phyloP scores from a whole-genome alignment of 2,329 filamentous ascomycete species.

The Pestalotiopsis sp. region DNA sequence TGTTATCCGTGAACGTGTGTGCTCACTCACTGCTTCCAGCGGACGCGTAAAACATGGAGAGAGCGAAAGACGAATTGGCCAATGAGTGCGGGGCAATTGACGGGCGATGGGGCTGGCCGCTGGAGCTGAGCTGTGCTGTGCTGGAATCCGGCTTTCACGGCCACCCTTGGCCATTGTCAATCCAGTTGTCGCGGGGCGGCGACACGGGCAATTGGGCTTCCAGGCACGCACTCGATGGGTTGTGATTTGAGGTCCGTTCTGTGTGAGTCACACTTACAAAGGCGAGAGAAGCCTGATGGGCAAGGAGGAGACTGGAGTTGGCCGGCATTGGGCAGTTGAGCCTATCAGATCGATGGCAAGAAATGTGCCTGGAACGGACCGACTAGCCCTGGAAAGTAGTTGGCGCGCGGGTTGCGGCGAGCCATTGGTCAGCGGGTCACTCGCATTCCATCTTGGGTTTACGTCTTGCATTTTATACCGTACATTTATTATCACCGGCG shows the following conservation, averaged over 20 bases:
- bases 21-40: not conserved
- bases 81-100: slow-evolving; percentile 10
- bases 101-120: not conserved
- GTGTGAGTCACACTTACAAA: not conserved
- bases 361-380: not conserved
- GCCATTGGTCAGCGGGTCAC: not conserved
- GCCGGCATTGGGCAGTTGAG: not conserved
- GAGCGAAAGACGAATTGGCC: slow-evolving; percentile 11
- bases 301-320: not conserved
- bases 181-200: not conserved
- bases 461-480: not conserved
- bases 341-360: not conserved
- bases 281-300: not conserved
- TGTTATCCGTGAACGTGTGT: not conserved
- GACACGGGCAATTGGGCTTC: not conserved
- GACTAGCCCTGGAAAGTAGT: not conserved
- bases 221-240: not conserved
- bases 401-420: not conserved
- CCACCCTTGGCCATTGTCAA: not conserved
- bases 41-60: not conserved
- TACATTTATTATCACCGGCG: not conserved
- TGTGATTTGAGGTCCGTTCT: not conserved
- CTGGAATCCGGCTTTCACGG: not conserved
- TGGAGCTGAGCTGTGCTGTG: not conserved
- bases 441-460: not conserved